These are phyloP conservation scores for Ilyonectria mors-panacis DNA, from an alignment of 2,329 filamentous ascomycete species.

Conservation along the genomic window DNA sequence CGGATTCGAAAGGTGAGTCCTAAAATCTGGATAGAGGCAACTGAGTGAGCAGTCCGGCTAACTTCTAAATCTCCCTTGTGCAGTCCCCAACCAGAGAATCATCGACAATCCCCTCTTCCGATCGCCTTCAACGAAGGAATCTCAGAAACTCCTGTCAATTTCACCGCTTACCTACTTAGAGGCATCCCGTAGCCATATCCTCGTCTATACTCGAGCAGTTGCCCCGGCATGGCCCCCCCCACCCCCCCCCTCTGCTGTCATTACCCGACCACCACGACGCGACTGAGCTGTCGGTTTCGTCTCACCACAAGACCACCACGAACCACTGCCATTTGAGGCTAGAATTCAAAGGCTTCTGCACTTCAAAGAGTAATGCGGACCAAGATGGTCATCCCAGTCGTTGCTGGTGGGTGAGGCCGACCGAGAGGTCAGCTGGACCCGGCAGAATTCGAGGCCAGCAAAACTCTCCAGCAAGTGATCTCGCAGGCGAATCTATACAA, in stretches of 20 bases:
- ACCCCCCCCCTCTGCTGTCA: not conserved
- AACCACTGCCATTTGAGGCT: too few relatives aligned
- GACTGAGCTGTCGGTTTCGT: not conserved
- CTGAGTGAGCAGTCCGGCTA: not conserved
- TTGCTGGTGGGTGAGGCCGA: too few relatives aligned
- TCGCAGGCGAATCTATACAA: too few relatives aligned
- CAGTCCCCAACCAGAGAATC: not conserved
- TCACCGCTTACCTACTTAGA: not conserved
- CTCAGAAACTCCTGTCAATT: not conserved
- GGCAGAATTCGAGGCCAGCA: too few relatives aligned
- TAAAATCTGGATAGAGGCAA: not conserved
- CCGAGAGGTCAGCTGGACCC: too few relatives aligned
- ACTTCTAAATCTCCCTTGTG: not conserved
- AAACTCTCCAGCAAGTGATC: too few relatives aligned
- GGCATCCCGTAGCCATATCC: not conserved
- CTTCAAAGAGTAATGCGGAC: too few relatives aligned
- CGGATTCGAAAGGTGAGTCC: not conserved
- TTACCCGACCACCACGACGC: not conserved
- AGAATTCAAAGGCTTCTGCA: too few relatives aligned
- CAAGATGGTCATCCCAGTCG: too few relatives aligned
- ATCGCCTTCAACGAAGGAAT: not conserved
- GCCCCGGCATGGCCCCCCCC: not conserved
- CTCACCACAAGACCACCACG: not conserved
- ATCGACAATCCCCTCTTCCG: not conserved
- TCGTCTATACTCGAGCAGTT: not conserved